Base-by-base conservation (phyloP, 163 green algal genomes). In the Coccomyxa subellipsoidea region DNA sequence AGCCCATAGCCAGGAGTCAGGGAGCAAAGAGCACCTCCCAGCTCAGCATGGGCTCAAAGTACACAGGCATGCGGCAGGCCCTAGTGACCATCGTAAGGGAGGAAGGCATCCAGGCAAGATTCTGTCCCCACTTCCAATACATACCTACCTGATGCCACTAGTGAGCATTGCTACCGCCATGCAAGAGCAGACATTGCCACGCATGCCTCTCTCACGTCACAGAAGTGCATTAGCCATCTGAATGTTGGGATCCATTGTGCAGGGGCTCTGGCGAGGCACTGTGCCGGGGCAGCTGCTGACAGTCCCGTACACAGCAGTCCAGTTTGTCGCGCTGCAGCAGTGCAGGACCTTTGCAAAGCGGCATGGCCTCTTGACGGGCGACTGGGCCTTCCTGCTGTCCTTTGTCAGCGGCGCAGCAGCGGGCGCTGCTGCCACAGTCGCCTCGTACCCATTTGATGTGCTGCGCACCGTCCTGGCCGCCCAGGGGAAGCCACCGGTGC, bases 381-480 rank as follows among this genome's bases (percentile, higher is more conserved):
- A 40, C 34, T 85, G 69, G 82, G 80, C 73, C 36, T 53, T n/a
- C 9, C 36, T 82, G 18, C 69, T 97, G 2, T 96, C 95, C 0
- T 98, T 98, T 80, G 83, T 90, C 18, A 94, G 89, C 40, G 97
- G 97, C 0, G 95, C 93, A 0, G 27, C 96, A 37, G 95, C 97
- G 15, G 97, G 97, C 10, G 91, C 93, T 21, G 94, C 94, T 0
- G 97, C 93, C 34, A 99, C 97, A 8, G 71, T 98, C 15, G 93
- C 91, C 3, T 97, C 92, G 1, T 99, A 99, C 87, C 97, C 97
- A 29, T 98, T 99, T 86, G 97, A 99, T 89, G 88, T 99, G 36
- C 92, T 99, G 78, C 88, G 97, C 15, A 99, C 97, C 12, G 97
- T 93, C 2, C 85, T 99, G 69, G 97, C 97, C 35, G 96, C 95